These are phyloP conservation scores for Hymenoscyphus fructigenus DNA, from an alignment of 2,329 filamentous ascomycete species.

Conservation along the genomic window DNA sequence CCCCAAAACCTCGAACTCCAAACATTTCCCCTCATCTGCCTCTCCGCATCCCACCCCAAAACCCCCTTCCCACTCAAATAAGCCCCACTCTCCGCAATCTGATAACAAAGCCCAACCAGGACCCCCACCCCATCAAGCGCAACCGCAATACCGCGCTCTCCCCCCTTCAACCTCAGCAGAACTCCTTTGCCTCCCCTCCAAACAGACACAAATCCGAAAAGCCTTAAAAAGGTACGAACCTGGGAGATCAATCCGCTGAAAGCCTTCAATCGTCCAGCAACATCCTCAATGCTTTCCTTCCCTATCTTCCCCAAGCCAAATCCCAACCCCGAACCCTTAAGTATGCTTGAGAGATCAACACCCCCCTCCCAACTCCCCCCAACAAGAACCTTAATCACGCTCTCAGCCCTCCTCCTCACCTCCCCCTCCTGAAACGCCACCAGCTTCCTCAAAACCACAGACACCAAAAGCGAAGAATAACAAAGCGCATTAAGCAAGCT, in stretches of 20 bases:
- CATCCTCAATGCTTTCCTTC: slow-evolving; percentile 29
- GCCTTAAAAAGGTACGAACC: slow-evolving; percentile 67
- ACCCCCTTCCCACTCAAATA: slow-evolving; percentile 75
- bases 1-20: slow-evolving; percentile 83
- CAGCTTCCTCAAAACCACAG: not conserved
- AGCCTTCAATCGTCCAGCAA: slow-evolving; percentile 52
- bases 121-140: slow-evolving; percentile 68
- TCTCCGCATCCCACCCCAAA: slow-evolving; percentile 55
- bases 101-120: slow-evolving; percentile 65
- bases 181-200: slow-evolving; percentile 64
- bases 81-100: slow-evolving; percentile 79
- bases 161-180: slow-evolving; percentile 14
- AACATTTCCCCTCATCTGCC: slow-evolving; percentile 60
- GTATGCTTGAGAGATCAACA: not conserved
- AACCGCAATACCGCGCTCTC: slow-evolving; percentile 41
- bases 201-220: slow-evolving; percentile 76
- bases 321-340: not conserved
- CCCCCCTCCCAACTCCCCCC: not conserved
- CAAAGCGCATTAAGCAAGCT: slow-evolving; percentile 65
- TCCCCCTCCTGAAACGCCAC: not conserved
- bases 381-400: slow-evolving; percentile 14
- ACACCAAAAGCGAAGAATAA: slow-evolving; percentile 59
- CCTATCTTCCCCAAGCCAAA: slow-evolving; percentile 17
- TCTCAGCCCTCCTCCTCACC: slow-evolving; percentile 45
- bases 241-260: slow-evolving; percentile 69